phyloP scores from a whole-genome alignment of 2,329 filamentous ascomycete genomes.

The Ascochyta viciae-villosae region DNA sequence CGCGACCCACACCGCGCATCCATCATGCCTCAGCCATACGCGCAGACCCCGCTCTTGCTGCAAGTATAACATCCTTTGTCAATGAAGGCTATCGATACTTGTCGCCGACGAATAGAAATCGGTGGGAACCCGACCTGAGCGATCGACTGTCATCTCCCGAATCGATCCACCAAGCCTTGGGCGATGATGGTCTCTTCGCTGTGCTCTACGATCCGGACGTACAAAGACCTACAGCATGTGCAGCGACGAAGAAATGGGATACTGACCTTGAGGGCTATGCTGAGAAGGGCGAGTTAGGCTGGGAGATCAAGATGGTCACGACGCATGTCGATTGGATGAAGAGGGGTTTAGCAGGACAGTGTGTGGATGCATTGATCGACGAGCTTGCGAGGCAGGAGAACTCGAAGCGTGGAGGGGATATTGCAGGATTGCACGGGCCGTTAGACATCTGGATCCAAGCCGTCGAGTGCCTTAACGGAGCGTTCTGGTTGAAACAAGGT shows the following conservation, averaged over 20 bases:
- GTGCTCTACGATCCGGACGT: constrained; percentile 1
- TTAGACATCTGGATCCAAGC: constrained; percentile 18
- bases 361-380: constrained; percentile 9
- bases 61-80: constrained; percentile 8
- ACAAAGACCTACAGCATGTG: constrained; percentile 12
- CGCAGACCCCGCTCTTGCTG: constrained; percentile 1
- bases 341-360: constrained; percentile 9
- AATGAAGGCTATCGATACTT: constrained; percentile 17
- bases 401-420: background rate
- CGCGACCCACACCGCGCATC: constrained; percentile 4
- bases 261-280: constrained; percentile 4
- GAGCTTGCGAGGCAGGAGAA: constrained; percentile 1
- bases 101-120: background rate
- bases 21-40: constrained; percentile 5
- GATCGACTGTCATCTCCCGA: constrained; percentile 2
- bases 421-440: background rate
- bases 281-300: constrained; percentile 7
- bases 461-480: constrained; percentile 15
- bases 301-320: constrained; percentile 20
- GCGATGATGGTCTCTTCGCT: constrained; percentile 10
- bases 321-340: constrained; percentile 12
- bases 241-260: constrained; percentile 8
- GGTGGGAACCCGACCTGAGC: constrained; percentile 1
- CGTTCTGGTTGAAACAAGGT: constrained; percentile 16
- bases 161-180: constrained; percentile 1